Evolutionary conservation across 148 eudicot species (phyloP).

Genomic region (Vaccinium myrtillus): DNA sequence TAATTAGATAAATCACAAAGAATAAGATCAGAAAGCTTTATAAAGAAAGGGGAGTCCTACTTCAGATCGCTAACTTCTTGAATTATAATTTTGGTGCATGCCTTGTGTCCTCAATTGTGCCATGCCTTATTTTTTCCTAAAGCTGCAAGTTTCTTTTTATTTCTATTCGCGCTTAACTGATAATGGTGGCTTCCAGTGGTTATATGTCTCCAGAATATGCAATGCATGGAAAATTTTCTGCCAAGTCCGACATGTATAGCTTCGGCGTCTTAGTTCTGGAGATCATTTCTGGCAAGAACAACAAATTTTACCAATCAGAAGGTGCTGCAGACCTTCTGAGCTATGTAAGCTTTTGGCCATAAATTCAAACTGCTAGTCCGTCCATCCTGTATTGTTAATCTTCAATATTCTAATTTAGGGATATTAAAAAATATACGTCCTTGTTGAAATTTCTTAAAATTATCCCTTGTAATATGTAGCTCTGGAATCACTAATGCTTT

Average conservation of each 20-base stretch:
- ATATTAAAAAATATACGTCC: neutral
- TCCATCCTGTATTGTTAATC: neutral
- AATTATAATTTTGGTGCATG: neutral
- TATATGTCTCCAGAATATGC: constrained; percentile 33
- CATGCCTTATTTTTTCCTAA: neutral
- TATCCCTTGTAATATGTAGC: neutral
- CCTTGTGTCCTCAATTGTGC: neutral
- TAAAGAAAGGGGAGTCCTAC: neutral
- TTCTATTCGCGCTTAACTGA: neutral
- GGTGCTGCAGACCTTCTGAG: constrained; percentile 13
- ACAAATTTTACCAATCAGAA: constrained; percentile 16
- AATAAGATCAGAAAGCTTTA: no score
- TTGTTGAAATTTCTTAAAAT: neutral
- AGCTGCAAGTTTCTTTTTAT: neutral
- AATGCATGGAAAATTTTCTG: constrained; percentile 46
- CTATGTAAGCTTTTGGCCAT: constrained; percentile 29
- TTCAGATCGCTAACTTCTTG: neutral
- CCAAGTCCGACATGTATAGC: constrained; percentile 55
- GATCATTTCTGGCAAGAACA: constrained; percentile 32
- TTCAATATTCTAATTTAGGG: neutral
- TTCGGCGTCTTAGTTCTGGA: constrained; percentile 53
- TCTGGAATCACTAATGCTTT: no score
- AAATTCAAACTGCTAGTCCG: neutral
- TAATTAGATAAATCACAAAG: no score
- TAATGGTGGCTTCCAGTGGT: constrained; percentile 25